Percentiles rank a stretch among this genome's conserved stretches.
Evolutionary conservation across 2,329 filamentous ascomycete genomes (phyloP).

Genomic region (Microdochium bolleyi): DNA sequence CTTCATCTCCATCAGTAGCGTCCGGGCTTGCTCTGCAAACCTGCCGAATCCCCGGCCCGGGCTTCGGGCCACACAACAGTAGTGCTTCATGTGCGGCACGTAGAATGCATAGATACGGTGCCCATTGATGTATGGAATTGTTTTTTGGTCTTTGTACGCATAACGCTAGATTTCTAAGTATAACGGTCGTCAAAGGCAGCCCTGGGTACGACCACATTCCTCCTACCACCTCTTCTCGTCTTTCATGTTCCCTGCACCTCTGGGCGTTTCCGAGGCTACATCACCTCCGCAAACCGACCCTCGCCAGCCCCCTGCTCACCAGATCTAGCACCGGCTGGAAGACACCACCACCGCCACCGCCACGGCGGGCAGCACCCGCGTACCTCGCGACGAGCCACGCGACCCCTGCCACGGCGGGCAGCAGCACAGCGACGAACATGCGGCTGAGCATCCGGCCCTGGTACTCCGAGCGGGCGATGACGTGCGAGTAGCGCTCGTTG

Average conservation of each 20-base stretch:
- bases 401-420: background rate
- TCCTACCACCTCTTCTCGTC: no score
- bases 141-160: no score
- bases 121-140: no score
- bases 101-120: no score
- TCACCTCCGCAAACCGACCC: background rate
- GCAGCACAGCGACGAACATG: background rate
- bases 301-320: background rate
- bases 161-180: no score
- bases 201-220: no score
- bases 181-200: no score
- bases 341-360: background rate
- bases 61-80: no score
- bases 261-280: no score
- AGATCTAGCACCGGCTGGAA: background rate
- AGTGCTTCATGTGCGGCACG: no score
- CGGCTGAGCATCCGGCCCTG: constrained; percentile 46
- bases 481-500: constrained; percentile 83
- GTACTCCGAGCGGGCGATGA: constrained; percentile 59
- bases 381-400: background rate
- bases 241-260: no score
- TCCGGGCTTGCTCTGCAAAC: background rate
- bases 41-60: background rate
- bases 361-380: background rate
- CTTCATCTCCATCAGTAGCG: no score